Evolutionary conservation across 2,329 filamentous ascomycete species (phyloP).

Genomic region (Ceratocystis colombiana): DNA sequence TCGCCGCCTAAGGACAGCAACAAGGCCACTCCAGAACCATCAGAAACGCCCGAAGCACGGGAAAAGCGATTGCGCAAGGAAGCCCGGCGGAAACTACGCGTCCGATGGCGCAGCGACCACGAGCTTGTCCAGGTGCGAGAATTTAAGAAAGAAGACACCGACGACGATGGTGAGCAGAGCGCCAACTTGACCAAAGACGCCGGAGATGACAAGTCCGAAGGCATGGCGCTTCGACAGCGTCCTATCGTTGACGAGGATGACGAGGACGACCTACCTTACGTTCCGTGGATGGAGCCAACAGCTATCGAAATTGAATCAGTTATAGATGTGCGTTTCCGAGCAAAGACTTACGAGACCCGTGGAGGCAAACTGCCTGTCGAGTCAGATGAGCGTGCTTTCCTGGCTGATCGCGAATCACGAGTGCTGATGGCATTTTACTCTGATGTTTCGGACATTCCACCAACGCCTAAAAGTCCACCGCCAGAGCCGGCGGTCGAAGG

Average conservation of each 20-base stretch:
- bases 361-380: constrained; percentile 43
- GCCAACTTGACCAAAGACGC: constrained; percentile 61
- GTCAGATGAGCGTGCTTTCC: constrained; percentile 47
- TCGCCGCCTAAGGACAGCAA: constrained; percentile 40
- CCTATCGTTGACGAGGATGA: constrained; percentile 47
- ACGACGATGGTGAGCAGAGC: constrained; percentile 48
- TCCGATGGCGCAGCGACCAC: constrained; percentile 59
- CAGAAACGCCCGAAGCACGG: constrained; percentile 59
- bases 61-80: constrained; percentile 62
- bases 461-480: constrained; percentile 46
- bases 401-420: constrained; percentile 47
- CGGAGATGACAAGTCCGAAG: constrained; percentile 61
- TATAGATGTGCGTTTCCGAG: constrained; percentile 39
- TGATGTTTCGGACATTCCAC: constrained; percentile 44
- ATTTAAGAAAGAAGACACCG: constrained; percentile 62
- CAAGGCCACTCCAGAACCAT: constrained; percentile 40
- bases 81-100: constrained; percentile 56
- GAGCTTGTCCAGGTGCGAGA: constrained; percentile 56
- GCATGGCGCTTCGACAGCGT: constrained; percentile 55
- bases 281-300: constrained; percentile 43
- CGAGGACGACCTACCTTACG: constrained; percentile 46
- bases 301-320: constrained; percentile 38
- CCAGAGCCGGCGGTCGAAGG: constrained; percentile 31
- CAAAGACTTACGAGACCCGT: constrained; percentile 44
- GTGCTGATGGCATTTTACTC: constrained; percentile 54